Evolutionary conservation across 75 land plant genomes (phyloP).

Genomic region (Cunninghamia lanceolata): DNA sequence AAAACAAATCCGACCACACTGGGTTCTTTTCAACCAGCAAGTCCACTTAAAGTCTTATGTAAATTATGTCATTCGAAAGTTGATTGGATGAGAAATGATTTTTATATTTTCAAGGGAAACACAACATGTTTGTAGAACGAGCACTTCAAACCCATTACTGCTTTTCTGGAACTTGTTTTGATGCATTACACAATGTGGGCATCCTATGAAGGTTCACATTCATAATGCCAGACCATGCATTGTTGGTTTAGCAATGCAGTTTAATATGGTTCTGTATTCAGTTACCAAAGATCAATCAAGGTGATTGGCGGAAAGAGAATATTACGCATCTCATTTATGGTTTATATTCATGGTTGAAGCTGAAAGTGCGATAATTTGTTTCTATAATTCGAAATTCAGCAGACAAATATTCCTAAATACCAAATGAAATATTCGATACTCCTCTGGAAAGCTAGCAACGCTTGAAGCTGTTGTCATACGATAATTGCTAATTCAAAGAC

Average conservation of each 20-base stretch:
- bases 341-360: neutral
- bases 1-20: constrained; percentile 1
- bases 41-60: neutral
- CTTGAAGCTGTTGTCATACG: neutral
- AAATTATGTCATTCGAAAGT: neutral
- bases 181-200: neutral
- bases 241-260: neutral
- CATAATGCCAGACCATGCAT: neutral
- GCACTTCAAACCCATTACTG: neutral
- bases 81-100: neutral
- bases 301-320: neutral
- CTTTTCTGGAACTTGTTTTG: neutral
- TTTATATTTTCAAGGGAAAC: neutral
- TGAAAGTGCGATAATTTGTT: neutral
- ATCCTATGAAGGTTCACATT: neutral
- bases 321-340: neutral
- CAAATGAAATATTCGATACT: neutral
- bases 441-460: neutral
- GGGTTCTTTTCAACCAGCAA: neutral
- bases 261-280: neutral
- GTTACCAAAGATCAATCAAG: neutral
- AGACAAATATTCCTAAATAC: neutral
- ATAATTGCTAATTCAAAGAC: neutral
- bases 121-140: neutral
- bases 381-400: neutral